Evolutionary conservation across 805 yeast species (phyloP), one percentile per base, ranked within the genome.

Genomic region (Blastobotrys peoriensis): DNA sequence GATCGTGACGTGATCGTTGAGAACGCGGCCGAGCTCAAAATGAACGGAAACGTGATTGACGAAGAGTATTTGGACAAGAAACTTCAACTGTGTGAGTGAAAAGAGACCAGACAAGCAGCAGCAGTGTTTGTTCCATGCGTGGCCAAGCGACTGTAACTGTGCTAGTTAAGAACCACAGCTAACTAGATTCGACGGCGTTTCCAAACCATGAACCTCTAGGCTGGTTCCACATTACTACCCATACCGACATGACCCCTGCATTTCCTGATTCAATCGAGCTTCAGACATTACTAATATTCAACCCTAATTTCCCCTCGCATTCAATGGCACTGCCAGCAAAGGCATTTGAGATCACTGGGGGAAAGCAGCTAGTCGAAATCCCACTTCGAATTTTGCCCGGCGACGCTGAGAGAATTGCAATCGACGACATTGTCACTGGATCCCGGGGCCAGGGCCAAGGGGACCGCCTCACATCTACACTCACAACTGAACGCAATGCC

Each of bases 121-220:
- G 40, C 8, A 5, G 22, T 23, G 28, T 8, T n/a, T n/a, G n/a
- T n/a, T n/a, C n/a, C n/a, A n/a, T n/a, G n/a, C n/a, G n/a, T n/a
- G n/a, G n/a, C n/a, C n/a, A n/a, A n/a, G n/a, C n/a, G n/a, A n/a
- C n/a, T n/a, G n/a, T n/a, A n/a, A n/a, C n/a, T n/a, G n/a, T 20
- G 39, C 18, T 36, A 19, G 10, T 22, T 38, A 37, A n/a, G 39
- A 34, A 38, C 33, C 5, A 40, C 23, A 18, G 28, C 38, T 36
- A 25, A 27, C 25, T 35, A 57, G 62, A 51, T 49, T 48, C 54
- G 36, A 50, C 53, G 5, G 55, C 59, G 16, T 58, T 59, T 46
- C 63, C 65, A 3, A 49, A 50, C 9, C 54, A 60, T 20, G 62
- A 63, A 5, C 46, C 63, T 10, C 43, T 64, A 9, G 68, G 68